Percentiles rank a stretch among this genome's conserved stretches.
Evolutionary conservation across 2,329 filamentous ascomycete genomes (phyloP).

Genomic region (Decorospora gaudefroyi): DNA sequence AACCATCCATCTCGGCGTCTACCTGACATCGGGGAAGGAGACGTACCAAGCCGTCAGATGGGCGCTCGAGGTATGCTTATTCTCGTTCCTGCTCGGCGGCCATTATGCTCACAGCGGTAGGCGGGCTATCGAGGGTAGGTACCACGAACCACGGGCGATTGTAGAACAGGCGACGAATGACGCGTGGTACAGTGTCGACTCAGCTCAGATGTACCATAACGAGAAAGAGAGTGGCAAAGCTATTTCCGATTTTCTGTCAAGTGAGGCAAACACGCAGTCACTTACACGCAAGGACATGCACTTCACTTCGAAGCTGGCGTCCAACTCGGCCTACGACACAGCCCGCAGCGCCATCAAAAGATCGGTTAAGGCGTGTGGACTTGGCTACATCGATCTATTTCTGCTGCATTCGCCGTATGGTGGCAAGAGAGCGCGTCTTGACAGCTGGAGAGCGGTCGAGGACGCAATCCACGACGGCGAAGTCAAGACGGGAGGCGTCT

Average conservation of each 20-base stretch:
- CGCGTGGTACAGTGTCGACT: constrained; percentile 54
- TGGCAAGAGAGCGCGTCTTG: constrained; percentile 67
- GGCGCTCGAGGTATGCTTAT: constrained; percentile 57
- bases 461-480: constrained; percentile 75
- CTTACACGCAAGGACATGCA: constrained; percentile 72
- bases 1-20: constrained; percentile 73
- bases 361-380: constrained; percentile 66
- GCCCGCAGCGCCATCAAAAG: constrained; percentile 68
- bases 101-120: constrained; percentile 36
- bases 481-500: constrained; percentile 72
- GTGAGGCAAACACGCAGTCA: constrained; percentile 53
- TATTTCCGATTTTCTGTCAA: constrained; percentile 62
- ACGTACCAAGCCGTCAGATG: constrained; percentile 61
- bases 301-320: constrained; percentile 78
- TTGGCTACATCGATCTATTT: constrained; percentile 80
- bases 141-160: constrained; percentile 15
- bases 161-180: constrained; percentile 29
- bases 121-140: constrained; percentile 54
- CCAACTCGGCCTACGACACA: constrained; percentile 68
- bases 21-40: constrained; percentile 68
- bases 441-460: constrained; percentile 76
- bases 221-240: constrained; percentile 71
- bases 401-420: constrained; percentile 80
- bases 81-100: constrained; percentile 19
- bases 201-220: constrained; percentile 70